Conservation (phyloP, 2,329 filamentous ascomycete genomes). For the Trichoderma sp. region DNA sequence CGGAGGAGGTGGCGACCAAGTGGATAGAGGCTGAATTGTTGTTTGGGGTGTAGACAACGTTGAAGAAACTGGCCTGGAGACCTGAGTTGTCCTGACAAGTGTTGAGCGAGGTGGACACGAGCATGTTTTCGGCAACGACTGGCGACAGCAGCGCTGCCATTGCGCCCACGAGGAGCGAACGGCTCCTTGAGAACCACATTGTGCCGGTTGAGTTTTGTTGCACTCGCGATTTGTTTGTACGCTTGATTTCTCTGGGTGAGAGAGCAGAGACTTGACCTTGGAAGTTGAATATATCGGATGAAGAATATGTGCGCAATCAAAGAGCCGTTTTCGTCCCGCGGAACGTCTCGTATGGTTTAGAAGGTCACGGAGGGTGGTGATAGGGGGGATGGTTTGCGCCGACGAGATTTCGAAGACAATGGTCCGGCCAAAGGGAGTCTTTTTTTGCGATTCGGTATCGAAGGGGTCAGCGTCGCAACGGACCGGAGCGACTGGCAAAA, state of each 20-base stretch:
- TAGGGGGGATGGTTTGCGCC: neutral
- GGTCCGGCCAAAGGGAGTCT: slow-evolving; percentile 11
- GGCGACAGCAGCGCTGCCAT: slow-evolving; percentile 44
- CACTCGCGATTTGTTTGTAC: neutral
- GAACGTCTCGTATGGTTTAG: slow-evolving; percentile 9
- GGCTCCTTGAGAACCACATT: slow-evolving; percentile 17
- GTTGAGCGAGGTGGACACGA: slow-evolving; percentile 80
- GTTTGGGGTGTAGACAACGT: slow-evolving; percentile 72
- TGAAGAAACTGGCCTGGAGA: slow-evolving; percentile 86
- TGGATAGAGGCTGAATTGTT: slow-evolving; percentile 72
- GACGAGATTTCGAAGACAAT: neutral
- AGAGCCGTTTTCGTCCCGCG: slow-evolving; percentile 18
- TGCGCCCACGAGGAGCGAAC: slow-evolving; percentile 35
- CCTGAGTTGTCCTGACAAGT: slow-evolving; percentile 79
- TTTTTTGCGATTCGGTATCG: neutral
- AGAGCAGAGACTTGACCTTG: neutral
- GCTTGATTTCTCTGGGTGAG: neutral
- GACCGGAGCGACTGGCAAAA: neutral
- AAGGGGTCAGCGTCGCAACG: neutral
- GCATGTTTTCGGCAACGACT: slow-evolving; percentile 51
- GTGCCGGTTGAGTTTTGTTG: neutral
- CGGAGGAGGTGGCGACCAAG: slow-evolving; percentile 75
- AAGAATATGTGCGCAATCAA: neutral
- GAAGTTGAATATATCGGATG: neutral
- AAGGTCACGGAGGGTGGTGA: neutral